A percentile compares a stretch with the other conserved stretches of the same genome.
These are phyloP conservation scores for Tolypocladium amazonense DNA, from an alignment of 2,329 filamentous ascomycete genomes.

Conservation along the genomic window DNA sequence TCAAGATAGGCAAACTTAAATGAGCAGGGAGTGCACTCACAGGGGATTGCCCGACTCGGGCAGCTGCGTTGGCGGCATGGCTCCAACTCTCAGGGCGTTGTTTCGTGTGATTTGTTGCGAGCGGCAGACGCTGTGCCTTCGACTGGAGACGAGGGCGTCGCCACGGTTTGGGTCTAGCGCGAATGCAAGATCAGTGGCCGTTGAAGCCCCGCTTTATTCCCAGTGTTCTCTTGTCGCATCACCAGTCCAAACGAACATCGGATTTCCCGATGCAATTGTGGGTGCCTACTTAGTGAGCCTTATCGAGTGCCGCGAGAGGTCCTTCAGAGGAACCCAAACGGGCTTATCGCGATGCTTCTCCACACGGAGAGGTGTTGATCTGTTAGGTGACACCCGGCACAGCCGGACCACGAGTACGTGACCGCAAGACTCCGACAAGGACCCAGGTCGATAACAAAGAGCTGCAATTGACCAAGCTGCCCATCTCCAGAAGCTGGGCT, in stretches of 20 bases:
- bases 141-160: not conserved
- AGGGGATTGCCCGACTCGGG: slow-evolving; percentile 36
- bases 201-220: not conserved
- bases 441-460: not conserved
- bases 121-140: not conserved
- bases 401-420: no score
- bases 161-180: not conserved
- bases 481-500: not conserved
- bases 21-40: slow-evolving; percentile 20
- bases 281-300: not conserved
- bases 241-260: not conserved
- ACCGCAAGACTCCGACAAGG: not conserved
- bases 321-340: no score
- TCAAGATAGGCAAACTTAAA: not conserved
- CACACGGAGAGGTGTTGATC: not conserved
- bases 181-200: not conserved
- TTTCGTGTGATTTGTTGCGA: not conserved
- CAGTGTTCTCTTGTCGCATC: not conserved
- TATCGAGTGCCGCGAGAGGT: not conserved
- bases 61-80: slow-evolving; percentile 34
- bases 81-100: not conserved
- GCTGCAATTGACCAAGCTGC: not conserved
- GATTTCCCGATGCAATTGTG: not conserved
- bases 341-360: no score
- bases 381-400: not conserved